Evolutionary conservation across 768 basidiomycete genomes (phyloP), one percentile per base, ranked within the genome.

Genomic region (Hygrocybe coccinea): DNA sequence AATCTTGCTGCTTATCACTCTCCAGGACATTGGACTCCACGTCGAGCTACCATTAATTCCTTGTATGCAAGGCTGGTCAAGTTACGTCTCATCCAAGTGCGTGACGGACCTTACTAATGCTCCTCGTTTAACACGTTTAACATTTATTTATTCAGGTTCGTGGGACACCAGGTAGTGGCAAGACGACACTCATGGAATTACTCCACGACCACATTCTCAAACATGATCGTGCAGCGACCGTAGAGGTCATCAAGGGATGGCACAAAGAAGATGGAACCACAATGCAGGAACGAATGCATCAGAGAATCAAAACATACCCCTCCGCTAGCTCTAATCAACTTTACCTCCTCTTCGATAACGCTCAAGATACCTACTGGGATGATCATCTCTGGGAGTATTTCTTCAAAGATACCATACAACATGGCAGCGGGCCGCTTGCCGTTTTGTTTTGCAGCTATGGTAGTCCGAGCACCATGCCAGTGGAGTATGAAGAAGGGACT

Each of bases 281-380:
- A 43, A 43, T 33, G 4, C 37, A 35, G 6, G 39, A 45, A 45
- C 25, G 52, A 29, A 29, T 29, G 29, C 29, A 29, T 48, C 35
- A 36, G 44, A 17, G 22, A 48, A 5, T 35, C 21, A 17, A 39
- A 34, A 38, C 36, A 24, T 33, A 37, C n/a, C 22, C 11, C 35
- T 52, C 36, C 34, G 22, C 34, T 37, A 25, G 55, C 25, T 15
- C 15, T 15, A 21, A 52, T 36, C 11, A 12, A 33, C 15, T 50
- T 53, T 53, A 43, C 39, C 43, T 54, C 19, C 29, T 57, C 22
- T 57, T 57, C 56, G 56, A 57, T 33, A 37, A 57, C 17, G 56
- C 36, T 22, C 56, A 57, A 43, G 52, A 54, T 22, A 38, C 56
- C 17, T 47, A 51, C 19, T 14, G 24, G 56, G 56, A 54, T 47